These are phyloP conservation scores for Aegilops tauschii DNA, from an alignment of 176 grass and related monocot genomes.

Conservation along the genomic window DNA sequence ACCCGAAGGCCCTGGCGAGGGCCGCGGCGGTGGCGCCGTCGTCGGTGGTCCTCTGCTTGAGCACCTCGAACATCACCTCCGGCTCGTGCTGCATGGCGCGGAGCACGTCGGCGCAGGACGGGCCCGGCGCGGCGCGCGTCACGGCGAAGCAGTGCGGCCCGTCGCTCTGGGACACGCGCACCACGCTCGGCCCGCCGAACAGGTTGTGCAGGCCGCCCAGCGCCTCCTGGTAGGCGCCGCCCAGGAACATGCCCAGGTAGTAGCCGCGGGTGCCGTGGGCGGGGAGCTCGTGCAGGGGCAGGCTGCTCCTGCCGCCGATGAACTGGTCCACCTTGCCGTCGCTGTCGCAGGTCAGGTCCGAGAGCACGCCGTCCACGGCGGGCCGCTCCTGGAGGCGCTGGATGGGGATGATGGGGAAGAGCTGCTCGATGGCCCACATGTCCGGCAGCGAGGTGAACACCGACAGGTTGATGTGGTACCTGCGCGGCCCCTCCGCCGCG, in stretches of 20 bases:
- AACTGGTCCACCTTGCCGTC: slow-evolving; percentile 82
- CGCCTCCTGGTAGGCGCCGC: slow-evolving; percentile 96
- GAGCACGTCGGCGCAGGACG: slow-evolving; percentile 81
- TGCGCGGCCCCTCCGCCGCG: slow-evolving; percentile 43
- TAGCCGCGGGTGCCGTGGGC: slow-evolving; percentile 47
- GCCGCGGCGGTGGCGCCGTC: slow-evolving; percentile 22
- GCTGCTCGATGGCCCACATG: slow-evolving; percentile 90
- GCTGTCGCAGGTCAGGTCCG: slow-evolving; percentile 94
- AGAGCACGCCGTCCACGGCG: slow-evolving; percentile 54
- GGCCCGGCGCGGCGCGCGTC: slow-evolving; percentile 60
- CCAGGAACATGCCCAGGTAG: slow-evolving; percentile 98
- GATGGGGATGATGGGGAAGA: slow-evolving; percentile 86
- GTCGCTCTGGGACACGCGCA: slow-evolving; percentile 85
- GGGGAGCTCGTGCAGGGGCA: slow-evolving; percentile 75
- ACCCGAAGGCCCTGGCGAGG: slow-evolving; percentile 52
- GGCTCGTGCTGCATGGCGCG: slow-evolving; percentile 97
- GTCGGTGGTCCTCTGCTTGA: slow-evolving; percentile 60
- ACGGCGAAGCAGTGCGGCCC: slow-evolving; percentile 85
- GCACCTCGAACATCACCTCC: slow-evolving; percentile 82
- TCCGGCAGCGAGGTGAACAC: slow-evolving; percentile 94
- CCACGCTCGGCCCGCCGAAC: slow-evolving; percentile 88
- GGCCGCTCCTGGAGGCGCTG: slow-evolving; percentile 76
- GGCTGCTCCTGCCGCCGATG: slow-evolving; percentile 68
- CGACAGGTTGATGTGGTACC: slow-evolving; percentile 83
- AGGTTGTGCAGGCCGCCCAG: slow-evolving; percentile 93